Evolutionary conservation across 1,139 yeast genomes (phyloP), one percentile per base, ranked within the genome.

Genomic region (Kodamaea alishanica): DNA sequence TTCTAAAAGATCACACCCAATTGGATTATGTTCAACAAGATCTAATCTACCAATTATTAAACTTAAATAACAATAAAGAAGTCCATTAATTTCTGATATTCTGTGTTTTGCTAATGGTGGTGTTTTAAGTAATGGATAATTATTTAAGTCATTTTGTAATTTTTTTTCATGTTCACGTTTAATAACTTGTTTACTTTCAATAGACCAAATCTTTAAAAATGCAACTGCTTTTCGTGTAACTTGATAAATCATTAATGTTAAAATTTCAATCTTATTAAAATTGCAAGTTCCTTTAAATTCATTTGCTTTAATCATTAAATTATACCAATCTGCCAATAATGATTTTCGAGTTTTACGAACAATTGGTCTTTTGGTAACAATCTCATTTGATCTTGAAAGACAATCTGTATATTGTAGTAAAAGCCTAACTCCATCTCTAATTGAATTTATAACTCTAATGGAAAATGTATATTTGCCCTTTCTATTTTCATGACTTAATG

Each of bases 271-370:
- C 48, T 85, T 82, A 32, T 73, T 70, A 37, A 72, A 72, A 43
- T 78, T 82, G 28, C 83, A 71, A 0, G 95, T 81, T 38, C 86
- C 82, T 54, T 84, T 81, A 56, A 81, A 85, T 41, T 85, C 88
- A 52, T 85, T 88, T 3, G 97, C 96, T 51, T 85, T 84, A 7
- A 84, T 77, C 76, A 90, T 89, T 33, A 92, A 67, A 43, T 83
- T 84, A 40, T 94, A 90, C 84, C 97, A 85, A 55, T 90, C 97
- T 1, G 96, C 90, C 33, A 92, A 75, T 42, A 92, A 66, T 15
- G 82, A 73, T 60, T 90, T 90, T 49, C 98, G 74, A 43, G 84
- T 73, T 49, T 78, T 82, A 38, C 94, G 70, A 12, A 92, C 81
- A 6, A 77, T 61, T 3, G 89, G 87, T 34, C 81, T 74, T 43